phyloP scores from a whole-genome alignment of 2,329 filamentous ascomycete genomes.

The Leptosphaerulina australis region DNA sequence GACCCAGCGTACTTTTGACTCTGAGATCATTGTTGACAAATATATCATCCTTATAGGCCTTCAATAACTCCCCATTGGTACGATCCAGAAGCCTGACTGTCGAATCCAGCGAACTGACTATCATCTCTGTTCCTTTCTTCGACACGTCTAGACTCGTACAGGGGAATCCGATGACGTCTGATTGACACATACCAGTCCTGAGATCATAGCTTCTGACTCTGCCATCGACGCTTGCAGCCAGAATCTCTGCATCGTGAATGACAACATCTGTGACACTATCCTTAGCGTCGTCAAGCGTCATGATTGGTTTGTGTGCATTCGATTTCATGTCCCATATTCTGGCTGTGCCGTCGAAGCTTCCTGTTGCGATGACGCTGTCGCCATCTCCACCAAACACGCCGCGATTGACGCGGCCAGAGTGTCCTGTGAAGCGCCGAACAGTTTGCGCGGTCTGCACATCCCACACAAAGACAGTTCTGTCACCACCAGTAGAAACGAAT shows the following conservation, averaged over 20 bases:
- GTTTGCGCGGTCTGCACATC: slow-evolving; percentile 85
- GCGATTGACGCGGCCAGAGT: slow-evolving; percentile 75
- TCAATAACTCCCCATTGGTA: slow-evolving; percentile 72
- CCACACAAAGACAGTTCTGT: slow-evolving; percentile 92
- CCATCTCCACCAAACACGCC: slow-evolving; percentile 78
- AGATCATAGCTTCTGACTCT: slow-evolving; percentile 82
- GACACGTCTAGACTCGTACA: slow-evolving; percentile 79
- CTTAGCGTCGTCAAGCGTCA: slow-evolving; percentile 73
- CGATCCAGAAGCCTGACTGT: slow-evolving; percentile 82
- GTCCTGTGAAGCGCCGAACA: slow-evolving; percentile 73
- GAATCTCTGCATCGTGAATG: slow-evolving; percentile 59
- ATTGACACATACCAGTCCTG: slow-evolving; percentile 69
- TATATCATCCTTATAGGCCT: slow-evolving; percentile 66
- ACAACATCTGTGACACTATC: slow-evolving; percentile 65
- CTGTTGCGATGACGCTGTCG: slow-evolving; percentile 73
- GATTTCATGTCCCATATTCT: slow-evolving; percentile 64
- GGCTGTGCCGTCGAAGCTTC: slow-evolving; percentile 76
- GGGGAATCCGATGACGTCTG: slow-evolving; percentile 51
- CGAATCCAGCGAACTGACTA: slow-evolving; percentile 78
- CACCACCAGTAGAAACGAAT: slow-evolving; percentile 87
- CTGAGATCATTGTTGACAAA: slow-evolving; percentile 72
- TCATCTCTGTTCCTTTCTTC: slow-evolving; percentile 72
- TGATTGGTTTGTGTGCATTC: slow-evolving; percentile 66
- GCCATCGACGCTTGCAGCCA: slow-evolving; percentile 83
- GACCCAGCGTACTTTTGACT: slow-evolving; percentile 76